Evolutionary conservation across 139 green algal genomes (phyloP).

Genomic region (Pseudopediastrum boryanum): DNA sequence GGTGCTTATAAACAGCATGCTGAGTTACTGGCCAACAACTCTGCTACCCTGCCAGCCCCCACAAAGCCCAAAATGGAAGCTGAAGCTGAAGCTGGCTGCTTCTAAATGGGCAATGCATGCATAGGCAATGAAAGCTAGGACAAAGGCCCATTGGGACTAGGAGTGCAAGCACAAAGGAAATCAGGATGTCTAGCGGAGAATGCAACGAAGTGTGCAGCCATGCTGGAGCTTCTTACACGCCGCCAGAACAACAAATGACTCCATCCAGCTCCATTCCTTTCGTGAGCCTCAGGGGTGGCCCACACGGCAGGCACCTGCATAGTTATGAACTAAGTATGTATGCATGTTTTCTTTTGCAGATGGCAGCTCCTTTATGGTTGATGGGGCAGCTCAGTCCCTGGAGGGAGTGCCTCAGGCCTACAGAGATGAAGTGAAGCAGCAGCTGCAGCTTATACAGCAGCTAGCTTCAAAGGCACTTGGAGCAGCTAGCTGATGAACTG

Average conservation of each 20-base stretch:
- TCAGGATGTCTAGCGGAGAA: neutral
- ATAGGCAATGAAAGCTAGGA: too few species aligned
- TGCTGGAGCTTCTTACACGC: neutral
- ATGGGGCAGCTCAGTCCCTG: neutral
- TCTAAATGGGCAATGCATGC: too few species aligned
- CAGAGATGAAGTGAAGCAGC: neutral
- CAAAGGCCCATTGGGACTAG: too few species aligned
- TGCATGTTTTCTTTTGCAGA: too few species aligned
- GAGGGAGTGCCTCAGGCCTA: neutral
- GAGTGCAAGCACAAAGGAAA: too few species aligned
- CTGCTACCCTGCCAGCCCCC: too few species aligned
- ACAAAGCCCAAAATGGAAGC: too few species aligned
- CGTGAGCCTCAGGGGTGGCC: neutral
- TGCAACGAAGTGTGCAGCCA: neutral
- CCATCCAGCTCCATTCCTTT: neutral
- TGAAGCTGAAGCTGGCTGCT: too few species aligned
- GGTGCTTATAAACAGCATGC: too few species aligned
- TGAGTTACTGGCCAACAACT: too few species aligned
- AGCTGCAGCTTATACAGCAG: neutral
- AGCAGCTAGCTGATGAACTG: neutral
- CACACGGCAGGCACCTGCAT: neutral
- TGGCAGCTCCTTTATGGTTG: slow-evolving; percentile 8
- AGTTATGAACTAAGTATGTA: too few species aligned
- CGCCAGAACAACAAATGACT: neutral
- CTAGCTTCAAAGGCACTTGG: neutral